Conservation (phyloP, 805 yeast genomes). For the Yarrowia bubula region DNA sequence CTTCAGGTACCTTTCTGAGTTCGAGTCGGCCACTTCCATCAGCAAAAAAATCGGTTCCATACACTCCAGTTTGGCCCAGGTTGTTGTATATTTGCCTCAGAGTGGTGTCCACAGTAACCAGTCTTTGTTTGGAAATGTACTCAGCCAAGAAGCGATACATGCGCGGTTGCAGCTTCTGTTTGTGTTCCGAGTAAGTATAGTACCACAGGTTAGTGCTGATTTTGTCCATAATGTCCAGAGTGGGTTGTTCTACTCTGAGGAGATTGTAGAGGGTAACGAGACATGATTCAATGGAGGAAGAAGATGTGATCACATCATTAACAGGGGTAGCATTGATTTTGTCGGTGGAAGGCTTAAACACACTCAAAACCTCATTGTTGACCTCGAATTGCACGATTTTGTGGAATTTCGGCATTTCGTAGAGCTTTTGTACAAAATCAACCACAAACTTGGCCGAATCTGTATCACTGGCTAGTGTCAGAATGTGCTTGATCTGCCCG, state of each 20-base stretch:
- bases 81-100: constrained; percentile 2
- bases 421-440: not conserved
- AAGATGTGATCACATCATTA: not conserved
- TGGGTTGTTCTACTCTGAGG: constrained; percentile 8
- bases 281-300: not conserved
- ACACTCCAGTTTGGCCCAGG: constrained; percentile 2
- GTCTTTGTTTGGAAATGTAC: constrained; percentile 10
- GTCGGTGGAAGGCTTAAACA: not conserved
- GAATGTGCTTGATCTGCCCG: not conserved
- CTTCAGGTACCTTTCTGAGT: not conserved
- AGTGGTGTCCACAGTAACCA: constrained; percentile 6
- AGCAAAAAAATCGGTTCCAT: not conserved
- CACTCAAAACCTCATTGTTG: not conserved
- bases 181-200: constrained; percentile 4
- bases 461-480: not conserved
- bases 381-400: constrained; percentile 11
- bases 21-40: constrained; percentile 6
- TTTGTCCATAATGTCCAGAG: constrained; percentile 11
- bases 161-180: constrained; percentile 8
- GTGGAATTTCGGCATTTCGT: constrained; percentile 5
- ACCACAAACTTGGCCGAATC: constrained; percentile 15
- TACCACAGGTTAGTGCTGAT: constrained; percentile 10
- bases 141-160: constrained; percentile 16
- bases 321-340: not conserved
- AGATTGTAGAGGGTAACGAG: constrained; percentile 9